A percentile compares a stretch with the other conserved stretches of the same genome.
phyloP scores from a whole-genome alignment of 345 rosid species.

The Eucalyptus victrix region DNA sequence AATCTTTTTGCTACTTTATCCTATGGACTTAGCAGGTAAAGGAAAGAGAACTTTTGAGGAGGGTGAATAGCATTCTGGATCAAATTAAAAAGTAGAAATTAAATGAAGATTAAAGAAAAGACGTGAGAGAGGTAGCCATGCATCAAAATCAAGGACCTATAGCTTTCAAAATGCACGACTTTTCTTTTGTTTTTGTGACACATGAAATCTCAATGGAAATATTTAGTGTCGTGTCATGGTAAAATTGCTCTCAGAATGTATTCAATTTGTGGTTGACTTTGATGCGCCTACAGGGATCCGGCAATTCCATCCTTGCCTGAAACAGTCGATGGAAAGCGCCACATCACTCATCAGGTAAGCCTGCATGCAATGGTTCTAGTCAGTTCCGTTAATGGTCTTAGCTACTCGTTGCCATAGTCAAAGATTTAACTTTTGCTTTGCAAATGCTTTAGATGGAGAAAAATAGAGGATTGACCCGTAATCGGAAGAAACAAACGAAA shows the following conservation, averaged over 20 bases:
- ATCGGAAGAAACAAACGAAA: conserved; percentile 44
- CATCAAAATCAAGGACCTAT: neutral
- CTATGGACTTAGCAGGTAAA: neutral
- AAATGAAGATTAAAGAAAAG: neutral
- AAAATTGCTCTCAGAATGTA: neutral
- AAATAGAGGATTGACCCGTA: conserved; percentile 70
- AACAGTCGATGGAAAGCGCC: conserved; percentile 56
- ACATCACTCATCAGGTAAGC: neutral
- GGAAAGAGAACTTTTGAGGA: neutral
- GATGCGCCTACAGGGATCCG: conserved; percentile 14
- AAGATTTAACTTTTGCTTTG: neutral
- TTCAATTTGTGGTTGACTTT: neutral
- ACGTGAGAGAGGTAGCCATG: neutral
- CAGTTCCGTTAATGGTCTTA: neutral
- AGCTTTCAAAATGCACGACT: neutral
- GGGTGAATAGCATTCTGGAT: neutral
- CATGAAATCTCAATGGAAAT: neutral
- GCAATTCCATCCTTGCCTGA: conserved; percentile 36
- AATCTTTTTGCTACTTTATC: neutral
- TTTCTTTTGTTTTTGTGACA: neutral
- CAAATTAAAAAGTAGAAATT: neutral
- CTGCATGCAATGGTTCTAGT: too few species aligned
- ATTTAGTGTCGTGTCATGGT: neutral
- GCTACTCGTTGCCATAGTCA: neutral
- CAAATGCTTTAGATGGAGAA: conserved; percentile 30